A percentile compares a stretch with the other conserved stretches of the same genome.
Conservation (phyloP, 352 stramenopile genomes). For the Phytophthora brassicae region DNA sequence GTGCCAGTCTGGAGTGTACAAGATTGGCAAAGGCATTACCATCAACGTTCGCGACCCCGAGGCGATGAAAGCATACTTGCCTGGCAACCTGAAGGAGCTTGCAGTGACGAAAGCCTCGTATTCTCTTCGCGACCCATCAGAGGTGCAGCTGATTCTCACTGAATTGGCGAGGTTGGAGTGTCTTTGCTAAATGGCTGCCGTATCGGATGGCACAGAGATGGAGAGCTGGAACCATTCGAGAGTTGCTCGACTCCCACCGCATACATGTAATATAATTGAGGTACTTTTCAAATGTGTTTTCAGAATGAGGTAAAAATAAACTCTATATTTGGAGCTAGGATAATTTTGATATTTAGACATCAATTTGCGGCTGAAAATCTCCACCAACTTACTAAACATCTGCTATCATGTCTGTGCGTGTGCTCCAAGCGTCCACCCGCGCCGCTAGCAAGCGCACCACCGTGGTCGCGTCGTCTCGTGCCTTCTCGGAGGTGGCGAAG, state of each 20-base stretch:
- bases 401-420: conserved; percentile 41
- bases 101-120: conserved; percentile 54
- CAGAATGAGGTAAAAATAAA: too few relatives aligned
- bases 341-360: conserved; percentile 13
- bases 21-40: conserved; percentile 53
- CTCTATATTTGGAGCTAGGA: too few relatives aligned
- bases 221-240: conserved; percentile 11
- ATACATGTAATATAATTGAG: conserved; percentile 27
- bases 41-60: conserved; percentile 67
- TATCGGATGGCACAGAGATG: conserved; percentile 6
- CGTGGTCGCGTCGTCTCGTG: conserved; percentile 17
- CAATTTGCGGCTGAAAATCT: conserved; percentile 27
- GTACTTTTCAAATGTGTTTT: conserved; percentile 32
- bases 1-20: conserved; percentile 13
- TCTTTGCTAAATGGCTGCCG: conserved; percentile 30
- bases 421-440: conserved; percentile 41
- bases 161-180: conserved; percentile 45
- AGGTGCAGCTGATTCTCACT: conserved; percentile 63
- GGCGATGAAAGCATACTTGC: conserved; percentile 46
- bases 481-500: conserved; percentile 53
- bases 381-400: not conserved
- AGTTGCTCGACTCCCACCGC: conserved; percentile 24
- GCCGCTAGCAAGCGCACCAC: conserved; percentile 15
- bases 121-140: conserved; percentile 55
- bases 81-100: conserved; percentile 46